Conservation (phyloP, 1,139 yeast species). For the Saccharomycopsis hybrid region DNA sequence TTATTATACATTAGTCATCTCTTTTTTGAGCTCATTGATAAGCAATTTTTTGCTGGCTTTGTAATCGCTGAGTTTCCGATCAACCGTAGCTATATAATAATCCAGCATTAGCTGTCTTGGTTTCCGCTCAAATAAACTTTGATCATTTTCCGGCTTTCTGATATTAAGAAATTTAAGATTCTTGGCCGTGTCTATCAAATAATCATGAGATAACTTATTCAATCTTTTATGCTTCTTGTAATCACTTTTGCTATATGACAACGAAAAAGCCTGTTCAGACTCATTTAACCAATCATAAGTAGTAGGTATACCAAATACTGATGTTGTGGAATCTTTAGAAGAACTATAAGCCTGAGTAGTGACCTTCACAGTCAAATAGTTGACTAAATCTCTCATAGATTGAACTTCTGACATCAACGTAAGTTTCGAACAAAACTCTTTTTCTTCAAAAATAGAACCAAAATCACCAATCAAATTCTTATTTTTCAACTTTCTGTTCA, state of each 20-base stretch:
- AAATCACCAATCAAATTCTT: conserved; percentile 12
- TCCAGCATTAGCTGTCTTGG: conserved; percentile 3
- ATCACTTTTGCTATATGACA: neutral
- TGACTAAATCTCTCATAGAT: conserved; percentile 10
- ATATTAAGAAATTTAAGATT: conserved; percentile 2
- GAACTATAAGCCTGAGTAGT: too few species aligned
- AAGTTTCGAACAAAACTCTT: conserved; percentile 12
- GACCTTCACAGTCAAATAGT: conserved; percentile 2
- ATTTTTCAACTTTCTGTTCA: conserved; percentile 5
- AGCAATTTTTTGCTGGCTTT: conserved; percentile 2
- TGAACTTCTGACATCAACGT: conserved; percentile 18
- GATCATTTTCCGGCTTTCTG: neutral
- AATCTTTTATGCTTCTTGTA: neutral
- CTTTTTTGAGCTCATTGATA: neutral
- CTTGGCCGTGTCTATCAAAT: neutral
- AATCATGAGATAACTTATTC: neutral
- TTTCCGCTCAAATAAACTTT: conserved; percentile 8
- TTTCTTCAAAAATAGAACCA: conserved; percentile 15
- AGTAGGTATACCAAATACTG: conserved; percentile 5
- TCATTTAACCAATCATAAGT: neutral
- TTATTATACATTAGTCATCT: neutral
- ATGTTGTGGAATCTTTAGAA: neutral
- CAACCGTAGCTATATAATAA: conserved; percentile 9
- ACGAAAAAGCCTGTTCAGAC: too few species aligned
- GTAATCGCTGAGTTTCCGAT: conserved; percentile 2